Conservation (phyloP, 148 eudicot genomes). For the Silene conica region DNA sequence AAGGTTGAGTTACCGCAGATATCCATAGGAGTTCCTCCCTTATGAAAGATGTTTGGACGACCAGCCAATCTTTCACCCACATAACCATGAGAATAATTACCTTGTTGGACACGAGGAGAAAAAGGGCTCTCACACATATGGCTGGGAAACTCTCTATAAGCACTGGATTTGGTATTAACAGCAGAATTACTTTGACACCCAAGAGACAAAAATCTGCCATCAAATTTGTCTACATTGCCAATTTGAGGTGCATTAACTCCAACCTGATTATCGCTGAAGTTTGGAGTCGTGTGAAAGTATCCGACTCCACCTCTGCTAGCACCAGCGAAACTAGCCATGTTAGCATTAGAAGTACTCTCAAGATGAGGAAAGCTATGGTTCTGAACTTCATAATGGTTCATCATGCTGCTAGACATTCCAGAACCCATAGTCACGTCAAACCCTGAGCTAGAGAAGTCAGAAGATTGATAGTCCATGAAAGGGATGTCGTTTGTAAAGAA, state of each 20-base stretch:
- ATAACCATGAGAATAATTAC: slow-evolving; percentile 7
- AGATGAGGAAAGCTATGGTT: background rate
- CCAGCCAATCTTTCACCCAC: slow-evolving; percentile 14
- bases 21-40: slow-evolving; percentile 5
- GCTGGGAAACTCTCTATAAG: background rate
- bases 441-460: too few species aligned
- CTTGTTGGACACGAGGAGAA: background rate
- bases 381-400: slow-evolving; percentile 10
- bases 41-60: slow-evolving; percentile 6
- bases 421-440: background rate
- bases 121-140: background rate
- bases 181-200: slow-evolving; percentile 14
- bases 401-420: background rate
- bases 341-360: background rate
- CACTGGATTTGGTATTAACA: background rate
- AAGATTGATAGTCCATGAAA: slow-evolving; percentile 1
- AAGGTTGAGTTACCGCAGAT: slow-evolving; percentile 1
- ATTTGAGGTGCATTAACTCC: slow-evolving; percentile 10
- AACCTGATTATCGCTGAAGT: slow-evolving; percentile 12
- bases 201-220: slow-evolving; percentile 25
- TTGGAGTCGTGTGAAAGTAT: slow-evolving; percentile 3
- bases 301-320: background rate
- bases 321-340: background rate
- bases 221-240: slow-evolving; percentile 10
- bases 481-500: background rate